A percentile compares a stretch with the other conserved stretches of the same genome.
Evolutionary conservation across 139 green algal species (phyloP).

Genomic region (Ulvella scutata): DNA sequence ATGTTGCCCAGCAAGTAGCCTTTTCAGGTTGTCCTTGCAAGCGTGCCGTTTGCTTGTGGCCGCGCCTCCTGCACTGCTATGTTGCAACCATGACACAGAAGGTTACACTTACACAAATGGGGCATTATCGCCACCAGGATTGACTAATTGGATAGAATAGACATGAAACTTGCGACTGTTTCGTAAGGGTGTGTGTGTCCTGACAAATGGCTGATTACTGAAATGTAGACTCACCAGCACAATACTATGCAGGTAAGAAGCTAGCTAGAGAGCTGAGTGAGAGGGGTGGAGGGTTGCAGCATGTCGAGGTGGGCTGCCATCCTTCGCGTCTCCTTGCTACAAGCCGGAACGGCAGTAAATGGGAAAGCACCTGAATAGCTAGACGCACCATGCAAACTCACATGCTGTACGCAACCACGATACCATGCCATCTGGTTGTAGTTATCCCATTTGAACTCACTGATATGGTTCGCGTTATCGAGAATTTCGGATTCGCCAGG

Average conservation of each 20-base stretch:
- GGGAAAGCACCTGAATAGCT: neutral
- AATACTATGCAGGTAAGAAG: slow-evolving; percentile 11
- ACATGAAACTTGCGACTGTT: neutral
- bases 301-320: slow-evolving; percentile 27
- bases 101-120: neutral
- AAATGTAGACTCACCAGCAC: too few relatives aligned
- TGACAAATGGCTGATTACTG: neutral
- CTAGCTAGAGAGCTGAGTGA: slow-evolving; percentile 42
- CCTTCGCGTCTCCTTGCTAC: neutral
- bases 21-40: too few relatives aligned
- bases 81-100: neutral
- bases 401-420: neutral
- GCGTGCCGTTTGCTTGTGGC: too few relatives aligned
- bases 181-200: neutral
- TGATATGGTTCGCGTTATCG: too few relatives aligned
- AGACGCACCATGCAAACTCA: neutral
- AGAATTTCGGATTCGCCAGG: too few relatives aligned
- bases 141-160: neutral
- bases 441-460: neutral
- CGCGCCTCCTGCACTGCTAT: too few relatives aligned
- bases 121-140: too few relatives aligned
- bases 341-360: neutral
- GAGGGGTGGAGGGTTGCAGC: slow-evolving; percentile 40
- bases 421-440: neutral
- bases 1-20: too few relatives aligned